phyloP scores from a whole-genome alignment of 768 basidiomycete genomes.

The Agaricus blazei region DNA sequence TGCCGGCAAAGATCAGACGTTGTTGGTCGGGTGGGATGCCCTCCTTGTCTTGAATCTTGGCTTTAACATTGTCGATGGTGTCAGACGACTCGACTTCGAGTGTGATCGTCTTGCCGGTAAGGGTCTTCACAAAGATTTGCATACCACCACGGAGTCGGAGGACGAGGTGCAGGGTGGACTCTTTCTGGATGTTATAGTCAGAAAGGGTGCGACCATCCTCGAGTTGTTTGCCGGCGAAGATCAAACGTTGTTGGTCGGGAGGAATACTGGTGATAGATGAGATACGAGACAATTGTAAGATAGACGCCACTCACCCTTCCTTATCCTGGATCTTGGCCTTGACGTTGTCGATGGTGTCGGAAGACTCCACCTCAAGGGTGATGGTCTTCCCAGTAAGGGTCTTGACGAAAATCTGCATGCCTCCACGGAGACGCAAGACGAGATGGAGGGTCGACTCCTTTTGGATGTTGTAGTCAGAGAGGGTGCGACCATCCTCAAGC shows the following conservation, averaged over 20 bases:
- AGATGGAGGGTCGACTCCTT: constrained; percentile 91
- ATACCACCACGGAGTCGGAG: constrained; percentile 86
- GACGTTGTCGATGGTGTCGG: constrained; percentile 84
- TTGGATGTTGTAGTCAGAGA: constrained; percentile 91
- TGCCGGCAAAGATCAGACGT: constrained; percentile 88
- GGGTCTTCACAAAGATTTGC: constrained; percentile 87
- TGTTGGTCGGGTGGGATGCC: constrained; percentile 87
- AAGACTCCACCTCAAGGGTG: constrained; percentile 85
- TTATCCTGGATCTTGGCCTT: constrained; percentile 94
- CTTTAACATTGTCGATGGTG: constrained; percentile 88
- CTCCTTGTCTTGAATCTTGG: constrained; percentile 80
- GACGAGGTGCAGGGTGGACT: constrained; percentile 78
- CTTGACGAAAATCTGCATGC: constrained; percentile 84
- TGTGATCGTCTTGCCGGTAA: constrained; percentile 91
- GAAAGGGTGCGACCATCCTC: constrained; percentile 89
- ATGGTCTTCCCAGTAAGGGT: constrained; percentile 88
- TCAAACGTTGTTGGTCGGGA: constrained; percentile 86
- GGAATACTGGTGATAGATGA: constrained; percentile 37
- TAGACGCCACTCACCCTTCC: constrained; percentile 44
- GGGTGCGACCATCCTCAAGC: constrained; percentile 88
- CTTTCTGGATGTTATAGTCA: constrained; percentile 90
- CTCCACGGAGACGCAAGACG: constrained; percentile 88
- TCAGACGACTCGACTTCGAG: constrained; percentile 91
- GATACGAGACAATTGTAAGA: background rate
- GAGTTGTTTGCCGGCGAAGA: constrained; percentile 90